Evolutionary conservation across 2,329 filamentous ascomycete genomes (phyloP).

Genomic region (Pseudogymnoascus pannorum): DNA sequence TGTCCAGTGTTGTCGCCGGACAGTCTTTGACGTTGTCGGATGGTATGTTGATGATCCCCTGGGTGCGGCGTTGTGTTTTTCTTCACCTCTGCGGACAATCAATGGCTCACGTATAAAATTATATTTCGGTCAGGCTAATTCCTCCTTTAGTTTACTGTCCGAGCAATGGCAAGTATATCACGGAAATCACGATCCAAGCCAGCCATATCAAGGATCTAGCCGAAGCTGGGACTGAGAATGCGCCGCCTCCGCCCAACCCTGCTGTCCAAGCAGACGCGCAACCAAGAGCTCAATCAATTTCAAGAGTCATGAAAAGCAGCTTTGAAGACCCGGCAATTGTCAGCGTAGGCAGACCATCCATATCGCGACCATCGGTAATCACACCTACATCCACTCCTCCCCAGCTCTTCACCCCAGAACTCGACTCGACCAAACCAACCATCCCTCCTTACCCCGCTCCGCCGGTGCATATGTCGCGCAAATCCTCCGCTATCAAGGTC

Average conservation of each 20-base stretch:
- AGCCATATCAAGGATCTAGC: slow-evolving; percentile 27
- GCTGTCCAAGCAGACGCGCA: background rate
- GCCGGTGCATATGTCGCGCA: slow-evolving; percentile 12
- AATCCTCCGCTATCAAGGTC: slow-evolving; percentile 9
- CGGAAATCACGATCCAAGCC: slow-evolving; percentile 28
- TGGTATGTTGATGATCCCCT: slow-evolving; percentile 19
- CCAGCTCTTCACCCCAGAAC: background rate
- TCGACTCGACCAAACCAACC: slow-evolving; percentile 15
- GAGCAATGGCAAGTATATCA: slow-evolving; percentile 25
- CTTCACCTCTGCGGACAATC: background rate
- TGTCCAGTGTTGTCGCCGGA: slow-evolving; percentile 28
- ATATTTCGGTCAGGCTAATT: slow-evolving; percentile 3
- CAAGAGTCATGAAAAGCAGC: slow-evolving; percentile 12
- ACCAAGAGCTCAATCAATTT: background rate
- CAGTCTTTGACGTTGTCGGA: slow-evolving; percentile 29
- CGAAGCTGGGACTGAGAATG: slow-evolving; percentile 26
- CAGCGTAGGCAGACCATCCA: slow-evolving; percentile 31
- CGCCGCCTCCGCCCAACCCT: slow-evolving; percentile 11
- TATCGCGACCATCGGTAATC: slow-evolving; percentile 15
- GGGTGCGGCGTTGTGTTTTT: background rate
- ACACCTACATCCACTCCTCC: background rate
- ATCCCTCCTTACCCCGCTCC: slow-evolving; percentile 28
- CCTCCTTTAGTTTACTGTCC: slow-evolving; percentile 24
- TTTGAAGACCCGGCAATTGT: slow-evolving; percentile 31
- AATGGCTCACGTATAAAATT: background rate